Base-by-base conservation (phyloP, 306 rosid genomes). In the Rubus parviflorus region DNA sequence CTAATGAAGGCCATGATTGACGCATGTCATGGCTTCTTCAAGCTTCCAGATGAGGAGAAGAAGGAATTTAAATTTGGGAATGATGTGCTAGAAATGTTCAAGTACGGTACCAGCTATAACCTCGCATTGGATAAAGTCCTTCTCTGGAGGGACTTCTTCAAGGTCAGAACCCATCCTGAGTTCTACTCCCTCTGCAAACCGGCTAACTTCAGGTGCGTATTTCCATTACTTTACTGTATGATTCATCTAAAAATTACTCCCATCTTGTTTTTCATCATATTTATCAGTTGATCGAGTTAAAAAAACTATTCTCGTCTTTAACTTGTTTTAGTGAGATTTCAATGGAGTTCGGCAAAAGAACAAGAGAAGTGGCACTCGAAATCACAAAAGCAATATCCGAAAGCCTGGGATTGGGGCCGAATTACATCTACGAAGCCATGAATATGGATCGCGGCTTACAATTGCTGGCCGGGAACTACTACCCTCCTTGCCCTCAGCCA, bases 131-230 rank as follows among this genome's bases (percentile, higher is more conserved):
- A 89, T 25, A 78, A 75, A 17, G 84, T 75, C 37, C 75, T 78
- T 7, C 83, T 85, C 7, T 87, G 93, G 91, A 85, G 91, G 74
- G 93, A 89, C 68, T 89, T 76, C 66, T 75, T 89, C 37, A 89
- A 87, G 76, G 66, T 85, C 35, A 41, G 79, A 15, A 83, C 81
- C 2, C 89, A 81, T 43, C 90, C 90, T 2, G 62, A 83, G 1
- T 89, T 85, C 79, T 78, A 84, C 74, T 87, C 87, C 30, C 90
- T 87, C 13, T 30, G 60, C 30, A 87, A 89, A 75, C 89, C 93
- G 5, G 13, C 41, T 35, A 86, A 81, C 16, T 85, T 83, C 89
- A 75, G 83, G 92, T 86, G 67, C 62, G 51, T 22, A 11, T 75
- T 65, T 42, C 3, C 0, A 3, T 42, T 42, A 42, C 0, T 8